Conservation (phyloP, 345 rosid genomes). For the Aquilaria malaccensis region DNA sequence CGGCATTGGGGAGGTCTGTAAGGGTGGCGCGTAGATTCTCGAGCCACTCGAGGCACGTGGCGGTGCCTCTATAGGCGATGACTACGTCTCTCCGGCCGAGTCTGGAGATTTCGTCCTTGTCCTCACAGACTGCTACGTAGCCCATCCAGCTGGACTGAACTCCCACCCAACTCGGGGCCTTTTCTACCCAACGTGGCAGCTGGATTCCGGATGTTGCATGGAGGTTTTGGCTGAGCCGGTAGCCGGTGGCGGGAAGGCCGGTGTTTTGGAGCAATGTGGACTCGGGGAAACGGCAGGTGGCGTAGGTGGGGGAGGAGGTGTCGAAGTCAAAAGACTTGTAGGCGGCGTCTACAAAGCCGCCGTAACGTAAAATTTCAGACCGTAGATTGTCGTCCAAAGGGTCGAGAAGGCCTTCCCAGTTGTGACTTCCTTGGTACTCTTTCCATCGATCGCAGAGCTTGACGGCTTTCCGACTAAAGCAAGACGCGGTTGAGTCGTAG, state of each 20-base stretch:
- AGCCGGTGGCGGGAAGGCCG: conserved; percentile 62
- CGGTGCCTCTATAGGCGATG: conserved; percentile 79
- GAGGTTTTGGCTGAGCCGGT: conserved; percentile 51
- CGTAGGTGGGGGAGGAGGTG: conserved; percentile 58
- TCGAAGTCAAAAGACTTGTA: conserved; percentile 73
- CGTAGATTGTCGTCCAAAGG: conserved; percentile 84
- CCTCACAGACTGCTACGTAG: conserved; percentile 81
- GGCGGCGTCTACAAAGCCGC: conserved; percentile 72
- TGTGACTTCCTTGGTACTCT: conserved; percentile 50
- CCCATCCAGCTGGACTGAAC: conserved; percentile 92
- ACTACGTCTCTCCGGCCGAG: conserved; percentile 86
- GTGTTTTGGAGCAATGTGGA: conserved; percentile 44
- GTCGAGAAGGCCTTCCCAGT: conserved; percentile 71
- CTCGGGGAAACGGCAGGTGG: conserved; percentile 46
- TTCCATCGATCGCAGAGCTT: conserved; percentile 35
- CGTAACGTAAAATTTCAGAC: conserved; percentile 74
- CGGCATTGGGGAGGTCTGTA: conserved; percentile 28
- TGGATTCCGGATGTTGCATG: conserved; percentile 71
- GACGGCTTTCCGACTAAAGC: conserved; percentile 2
- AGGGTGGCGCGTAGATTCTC: conserved; percentile 85
- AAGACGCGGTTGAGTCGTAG: background rate
- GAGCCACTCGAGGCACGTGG: conserved; percentile 90
- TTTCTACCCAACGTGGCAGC: conserved; percentile 67
- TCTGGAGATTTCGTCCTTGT: conserved; percentile 67
- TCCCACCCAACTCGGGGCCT: conserved; percentile 57